Evolutionary conservation across 441 rosid genomes (phyloP).

Genomic region (Brassica hybrid): DNA sequence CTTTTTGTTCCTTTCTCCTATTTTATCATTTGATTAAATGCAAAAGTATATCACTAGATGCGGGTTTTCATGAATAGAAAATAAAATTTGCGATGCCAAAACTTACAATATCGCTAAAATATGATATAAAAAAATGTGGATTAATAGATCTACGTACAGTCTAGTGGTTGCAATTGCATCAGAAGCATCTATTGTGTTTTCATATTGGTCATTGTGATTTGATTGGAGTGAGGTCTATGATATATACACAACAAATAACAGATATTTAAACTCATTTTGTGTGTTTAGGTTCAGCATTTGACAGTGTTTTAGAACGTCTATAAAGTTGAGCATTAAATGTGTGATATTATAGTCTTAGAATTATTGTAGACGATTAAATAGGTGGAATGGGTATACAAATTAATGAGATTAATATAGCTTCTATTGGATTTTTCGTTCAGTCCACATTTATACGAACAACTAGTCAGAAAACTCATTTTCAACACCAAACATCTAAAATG

Average conservation of each 20-base stretch:
- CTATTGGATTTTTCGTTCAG: not conserved
- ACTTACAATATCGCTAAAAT: not conserved
- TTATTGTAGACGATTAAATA: not conserved
- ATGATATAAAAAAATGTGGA: not conserved
- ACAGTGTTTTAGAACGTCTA: conserved; percentile 11
- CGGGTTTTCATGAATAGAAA: conserved; percentile 3
- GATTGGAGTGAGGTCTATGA: too few species aligned
- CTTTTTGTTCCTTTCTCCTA: not conserved
- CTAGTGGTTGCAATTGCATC: too few species aligned
- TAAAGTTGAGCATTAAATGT: not conserved
- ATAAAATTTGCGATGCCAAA: conserved; percentile 20
- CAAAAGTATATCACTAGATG: not conserved
- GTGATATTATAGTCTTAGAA: not conserved
- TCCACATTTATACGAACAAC: conserved; percentile 12
- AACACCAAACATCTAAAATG: conserved; percentile 27
- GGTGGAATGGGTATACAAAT: conserved; percentile 14
- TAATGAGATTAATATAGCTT: conserved; percentile 28
- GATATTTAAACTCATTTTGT: not conserved
- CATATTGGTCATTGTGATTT: too few species aligned
- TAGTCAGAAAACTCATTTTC: conserved; percentile 10
- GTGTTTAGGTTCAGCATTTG: conserved; percentile 6
- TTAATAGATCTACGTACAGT: too few species aligned
- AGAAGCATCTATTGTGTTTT: too few species aligned
- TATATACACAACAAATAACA: not conserved
- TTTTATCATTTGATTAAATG: conserved; percentile 1